Base-by-base conservation (phyloP, 1,284 basidiomycete genomes). In the Calocybe gambosa region DNA sequence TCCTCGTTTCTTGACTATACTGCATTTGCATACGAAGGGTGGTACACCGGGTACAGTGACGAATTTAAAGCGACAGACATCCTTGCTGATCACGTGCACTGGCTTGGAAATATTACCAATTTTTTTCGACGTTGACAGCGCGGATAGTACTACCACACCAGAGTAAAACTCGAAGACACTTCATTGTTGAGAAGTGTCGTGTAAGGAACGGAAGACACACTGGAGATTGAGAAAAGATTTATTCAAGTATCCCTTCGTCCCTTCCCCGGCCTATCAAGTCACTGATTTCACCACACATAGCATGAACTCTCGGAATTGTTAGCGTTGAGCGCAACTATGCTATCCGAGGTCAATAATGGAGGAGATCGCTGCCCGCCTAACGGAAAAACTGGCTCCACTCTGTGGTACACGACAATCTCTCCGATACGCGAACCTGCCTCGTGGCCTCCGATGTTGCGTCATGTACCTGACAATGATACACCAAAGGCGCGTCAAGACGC, bases 41-140 rank as follows among this genome's bases (percentile, higher is more conserved):
- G n/a, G n/a, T n/a, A n/a, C n/a, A n/a, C n/a, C n/a, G n/a, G 38
- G 31, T 33, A 40, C 47, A 49, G 25, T 39, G 20, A 36, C n/a
- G n/a, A n/a, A n/a, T n/a, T n/a, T n/a, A n/a, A n/a, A n/a, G n/a
- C n/a, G n/a, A n/a, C n/a, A n/a, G n/a, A 7, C 7, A 23, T 23
- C 21, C 38, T 38, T 48, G 40, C 38, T 28, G 21, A 16, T 53
- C 52, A 53, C 52, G 50, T 53, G 52, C 21, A 4, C 21, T 12
- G n/a, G 28, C 13, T n/a, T 42, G 46, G 28, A 34, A 33, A 47
- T 39, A 44, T 45, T 46, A 50, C 46, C 28, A 47, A 51, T 46
- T 44, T 38, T 42, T 8, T 18, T 10, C 12, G 12, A 15, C 35
- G 39, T 42, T 46, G 39, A 41, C 45, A 46, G 15, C 28, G 23